Percentiles rank a stretch among this genome's conserved stretches.
phyloP scores from a whole-genome alignment of 108 stramenopile genomes.

The Stephanodiscus triporus region DNA sequence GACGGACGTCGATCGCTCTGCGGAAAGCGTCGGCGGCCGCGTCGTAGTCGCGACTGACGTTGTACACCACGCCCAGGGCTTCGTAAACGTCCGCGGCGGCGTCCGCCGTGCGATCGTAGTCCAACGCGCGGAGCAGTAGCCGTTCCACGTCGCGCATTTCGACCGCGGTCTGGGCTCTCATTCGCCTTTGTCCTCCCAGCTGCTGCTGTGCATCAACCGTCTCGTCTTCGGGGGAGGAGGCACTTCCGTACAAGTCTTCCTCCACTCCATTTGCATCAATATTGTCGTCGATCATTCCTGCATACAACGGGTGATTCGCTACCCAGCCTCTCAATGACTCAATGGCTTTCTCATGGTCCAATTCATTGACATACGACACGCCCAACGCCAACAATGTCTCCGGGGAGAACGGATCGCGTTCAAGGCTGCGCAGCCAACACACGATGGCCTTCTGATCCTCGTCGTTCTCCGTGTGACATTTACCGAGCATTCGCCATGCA shows the following conservation, averaged over 20 bases:
- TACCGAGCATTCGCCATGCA: conserved; percentile 93
- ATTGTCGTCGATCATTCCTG: conserved; percentile 69
- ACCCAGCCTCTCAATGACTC: conserved; percentile 90
- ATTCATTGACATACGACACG: conserved; percentile 93
- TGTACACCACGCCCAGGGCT: conserved; percentile 93
- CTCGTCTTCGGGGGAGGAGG: conserved; percentile 4
- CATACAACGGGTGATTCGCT: conserved; percentile 93
- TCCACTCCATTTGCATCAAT: conserved; percentile 3
- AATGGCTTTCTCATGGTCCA: conserved; percentile 83
- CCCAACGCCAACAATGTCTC: conserved; percentile 89
- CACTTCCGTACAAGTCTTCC: conserved; percentile 72
- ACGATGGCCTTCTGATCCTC: conserved; percentile 87
- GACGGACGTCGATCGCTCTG: conserved; percentile 68
- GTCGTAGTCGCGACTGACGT: conserved; percentile 90
- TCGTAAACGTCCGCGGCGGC: conserved; percentile 83
- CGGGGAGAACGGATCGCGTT: conserved; percentile 86
- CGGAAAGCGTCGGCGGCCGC: conserved; percentile 80
- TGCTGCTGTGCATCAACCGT: conserved; percentile 7
- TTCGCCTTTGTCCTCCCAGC: conserved; percentile 14
- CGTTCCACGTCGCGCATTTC: conserved; percentile 83
- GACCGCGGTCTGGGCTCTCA: conserved; percentile 19
- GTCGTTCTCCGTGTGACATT: conserved; percentile 94
- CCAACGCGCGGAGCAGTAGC: conserved; percentile 78
- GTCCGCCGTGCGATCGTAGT: conserved; percentile 56
- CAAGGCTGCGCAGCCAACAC: conserved; percentile 90